Evolutionary conservation across 2,329 filamentous ascomycete species (phyloP), one percentile per base, ranked within the genome.

Genomic region (Phialophora chinensis): DNA sequence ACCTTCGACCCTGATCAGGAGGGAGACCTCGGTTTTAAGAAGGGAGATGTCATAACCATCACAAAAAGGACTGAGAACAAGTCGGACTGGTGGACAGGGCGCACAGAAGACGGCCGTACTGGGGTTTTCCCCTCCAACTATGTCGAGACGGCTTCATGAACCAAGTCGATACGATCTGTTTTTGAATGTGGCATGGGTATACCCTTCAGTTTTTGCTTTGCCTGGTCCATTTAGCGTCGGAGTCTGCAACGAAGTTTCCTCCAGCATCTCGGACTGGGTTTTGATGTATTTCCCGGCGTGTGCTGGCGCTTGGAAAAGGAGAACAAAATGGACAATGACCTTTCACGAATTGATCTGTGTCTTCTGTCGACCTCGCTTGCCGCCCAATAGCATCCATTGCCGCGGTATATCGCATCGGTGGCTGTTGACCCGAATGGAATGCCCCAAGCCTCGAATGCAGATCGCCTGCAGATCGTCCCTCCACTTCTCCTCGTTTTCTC

Each of bases 21-120:
- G 0, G 94, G 94, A 4, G 94, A 99, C 77, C 78, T 98, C 64
- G 92, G 90, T 0, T 99, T 99, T 81, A 97, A 96, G 82, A 99
- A 99, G 84, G 95, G 95, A 23, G 95, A 99, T 33, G 79, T 98
- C 64, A 97, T 99, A 71, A 97, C 93, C 0, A 93, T 99, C 65
- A 78, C 96, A 65, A 97, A 99, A 83, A 91, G 91, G 79, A 98
- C 94, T 4, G 92, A 98, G 4, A 97, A 91, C 73, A 91, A 92
- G 66, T 93, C 93, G 65, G 94, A 98, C 78, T 98, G 94, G 94
- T 98, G 94, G 95, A 98, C 94, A 20, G 95, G 95, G 29, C 90
- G 90, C 79, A 89, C 97, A 74, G 93, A 93, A 33, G 86, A 88
- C 71, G 71, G 71, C 10, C 86, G 88, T 72, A 91, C 93, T 63